Percentiles rank a stretch among this genome's conserved stretches.
Conservation (phyloP, 2,329 filamentous ascomycete species). For the Monilinia polystroma region DNA sequence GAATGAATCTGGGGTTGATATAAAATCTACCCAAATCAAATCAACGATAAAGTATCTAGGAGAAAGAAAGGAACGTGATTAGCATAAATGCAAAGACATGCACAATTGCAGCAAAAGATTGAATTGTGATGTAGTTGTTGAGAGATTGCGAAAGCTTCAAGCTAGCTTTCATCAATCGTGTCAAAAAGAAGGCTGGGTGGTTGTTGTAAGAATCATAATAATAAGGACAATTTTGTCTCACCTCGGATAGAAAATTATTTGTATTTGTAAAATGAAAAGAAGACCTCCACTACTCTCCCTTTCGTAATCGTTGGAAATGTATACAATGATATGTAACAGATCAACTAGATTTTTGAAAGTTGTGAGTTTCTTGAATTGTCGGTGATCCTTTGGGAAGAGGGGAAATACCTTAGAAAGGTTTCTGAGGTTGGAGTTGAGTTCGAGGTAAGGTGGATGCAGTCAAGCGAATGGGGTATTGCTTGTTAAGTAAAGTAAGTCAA, state of each 20-base stretch:
- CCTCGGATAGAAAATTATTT: conserved; percentile 34
- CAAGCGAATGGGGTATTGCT: conserved; percentile 19
- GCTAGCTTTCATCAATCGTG: conserved; percentile 33
- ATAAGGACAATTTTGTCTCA: conserved; percentile 32
- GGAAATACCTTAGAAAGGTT: conserved; percentile 13
- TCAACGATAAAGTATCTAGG: conserved; percentile 28
- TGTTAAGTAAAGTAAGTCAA: neutral
- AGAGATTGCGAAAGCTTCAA: conserved; percentile 28
- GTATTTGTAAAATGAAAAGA: conserved; percentile 13
- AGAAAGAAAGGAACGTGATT: conserved; percentile 25
- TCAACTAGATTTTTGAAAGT: conserved; percentile 1
- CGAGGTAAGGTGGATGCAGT: conserved; percentile 12
- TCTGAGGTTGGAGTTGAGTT: conserved; percentile 10
- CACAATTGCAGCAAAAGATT: conserved; percentile 19
- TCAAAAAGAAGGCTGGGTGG: conserved; percentile 33
- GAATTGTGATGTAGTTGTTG: conserved; percentile 21
- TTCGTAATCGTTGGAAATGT: conserved; percentile 21
- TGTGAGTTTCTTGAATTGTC: conserved; percentile 1
- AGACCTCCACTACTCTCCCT: conserved; percentile 24
- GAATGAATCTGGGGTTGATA: conserved; percentile 32
- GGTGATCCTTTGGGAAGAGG: conserved; percentile 19
- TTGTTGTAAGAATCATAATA: neutral
- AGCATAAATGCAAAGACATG: conserved; percentile 30
- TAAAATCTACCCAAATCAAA: conserved; percentile 27
- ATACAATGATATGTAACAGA: conserved; percentile 18